Evolutionary conservation across 2,329 filamentous ascomycete species (phyloP), one percentile per base, ranked within the genome.

Genomic region (Pyricularia pennisetigena): DNA sequence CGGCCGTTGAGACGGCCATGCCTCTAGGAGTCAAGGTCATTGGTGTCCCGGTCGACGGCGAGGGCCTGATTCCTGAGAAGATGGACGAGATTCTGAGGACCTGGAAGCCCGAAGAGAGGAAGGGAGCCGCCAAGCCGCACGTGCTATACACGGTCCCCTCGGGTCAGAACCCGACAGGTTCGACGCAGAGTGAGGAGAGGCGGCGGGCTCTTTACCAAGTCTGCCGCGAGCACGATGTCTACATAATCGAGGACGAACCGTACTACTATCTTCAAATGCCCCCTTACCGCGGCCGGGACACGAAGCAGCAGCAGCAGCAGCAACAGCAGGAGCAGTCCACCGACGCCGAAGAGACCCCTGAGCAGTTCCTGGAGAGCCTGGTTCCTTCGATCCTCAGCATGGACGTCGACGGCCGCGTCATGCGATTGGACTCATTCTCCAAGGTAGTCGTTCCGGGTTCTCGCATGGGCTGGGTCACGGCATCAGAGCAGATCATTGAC

Each of bases 181-280:
- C 93, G 12, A 97, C 93, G 3, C 91, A 94, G 77, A 84, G 88
- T 59, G 76, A 79, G 4, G 82, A 88, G 75, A 83, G 94, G 68
- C 83, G 93, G 67, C 82, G 83, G 71, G 90, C 87, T 26, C 83
- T 97, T 64, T 97, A 97, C 79, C 82, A 82, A 49, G 85, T 97
- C 16, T 91, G 90, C 35, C 89, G 90, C 76, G 93, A 92, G 79
- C 92, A 97, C 78, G 91, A 97, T 75, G 75, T 97, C 59, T 90
- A 87, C 80, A 94, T 97, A 75, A 81, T 97, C 72, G 94, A 97
- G 80, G 94, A 97, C 76, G 94, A 97, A 76, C 94, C 94, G 1
- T 97, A 97, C 80, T 97, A 96, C 79, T 97, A 94, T 80, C 83
- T 97, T 49, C 94, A 97, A 78, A 92, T 93, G 90, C 87, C 91